A percentile compares a stretch with the other conserved stretches of the same genome.
These are phyloP conservation scores for Xylaria curta DNA, from an alignment of 495 filamentous ascomycete genomes.

Conservation along the genomic window DNA sequence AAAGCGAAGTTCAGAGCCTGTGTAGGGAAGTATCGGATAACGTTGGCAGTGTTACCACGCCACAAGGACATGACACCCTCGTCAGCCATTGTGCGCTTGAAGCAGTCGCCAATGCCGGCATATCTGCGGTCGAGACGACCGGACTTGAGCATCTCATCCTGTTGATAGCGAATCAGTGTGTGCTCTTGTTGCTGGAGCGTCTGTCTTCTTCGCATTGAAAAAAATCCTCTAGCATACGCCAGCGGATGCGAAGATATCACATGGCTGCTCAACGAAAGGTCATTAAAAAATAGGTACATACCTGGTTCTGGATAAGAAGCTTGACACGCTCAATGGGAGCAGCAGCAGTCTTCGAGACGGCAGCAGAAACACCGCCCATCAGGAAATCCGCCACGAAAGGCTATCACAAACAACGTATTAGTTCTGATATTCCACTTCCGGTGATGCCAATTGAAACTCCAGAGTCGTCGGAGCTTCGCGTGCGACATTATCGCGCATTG, in stretches of 20 bases:
- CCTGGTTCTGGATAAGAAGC: slow-evolving; percentile 99
- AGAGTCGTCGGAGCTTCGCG: not conserved
- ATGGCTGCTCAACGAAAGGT: not conserved
- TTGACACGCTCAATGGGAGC: slow-evolving; percentile 99
- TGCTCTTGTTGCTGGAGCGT: not conserved
- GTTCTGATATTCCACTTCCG: not conserved
- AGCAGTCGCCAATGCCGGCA: slow-evolving; percentile 92
- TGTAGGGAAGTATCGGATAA: slow-evolving; percentile 99
- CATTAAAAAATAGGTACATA: slow-evolving; percentile 53
- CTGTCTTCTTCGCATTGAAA: not conserved
- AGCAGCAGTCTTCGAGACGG: slow-evolving; percentile 99
- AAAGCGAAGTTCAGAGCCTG: slow-evolving; percentile 99
- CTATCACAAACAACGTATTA: slow-evolving; percentile 36
- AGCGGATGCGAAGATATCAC: not conserved
- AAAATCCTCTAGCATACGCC: not conserved
- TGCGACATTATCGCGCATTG: slow-evolving; percentile 6
- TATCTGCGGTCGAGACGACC: slow-evolving; percentile 99
- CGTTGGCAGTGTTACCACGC: slow-evolving; percentile 99
- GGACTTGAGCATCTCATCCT: slow-evolving; percentile 99
- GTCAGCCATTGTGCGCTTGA: slow-evolving; percentile 80
- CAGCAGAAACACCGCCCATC: slow-evolving; percentile 99
- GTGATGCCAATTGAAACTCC: not conserved
- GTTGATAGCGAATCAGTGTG: slow-evolving; percentile 20
- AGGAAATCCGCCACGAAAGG: slow-evolving; percentile 86
- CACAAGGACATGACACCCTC: slow-evolving; percentile 90